A percentile compares a stretch with the other conserved stretches of the same genome.
Conservation (phyloP, 2,329 filamentous ascomycete genomes). For the Nigrograna mackinnonii region DNA sequence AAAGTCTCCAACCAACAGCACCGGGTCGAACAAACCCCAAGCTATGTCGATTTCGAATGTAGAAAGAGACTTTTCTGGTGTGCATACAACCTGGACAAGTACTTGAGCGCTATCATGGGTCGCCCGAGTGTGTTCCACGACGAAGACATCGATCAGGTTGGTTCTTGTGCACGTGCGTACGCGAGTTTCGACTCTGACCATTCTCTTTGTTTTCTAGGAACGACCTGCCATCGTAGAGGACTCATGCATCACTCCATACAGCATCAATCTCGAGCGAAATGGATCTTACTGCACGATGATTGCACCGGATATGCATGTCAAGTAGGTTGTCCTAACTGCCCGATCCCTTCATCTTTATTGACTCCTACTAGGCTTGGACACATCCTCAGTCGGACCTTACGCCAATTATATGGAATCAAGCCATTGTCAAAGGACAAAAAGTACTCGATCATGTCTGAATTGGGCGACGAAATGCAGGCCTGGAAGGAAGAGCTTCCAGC, state of each 20-base stretch:
- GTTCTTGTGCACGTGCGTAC: too few relatives aligned
- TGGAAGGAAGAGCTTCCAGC: background rate
- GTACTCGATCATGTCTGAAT: background rate
- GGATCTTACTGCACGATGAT: too few relatives aligned
- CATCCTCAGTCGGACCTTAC: background rate
- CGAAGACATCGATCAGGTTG: background rate
- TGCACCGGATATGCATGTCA: background rate
- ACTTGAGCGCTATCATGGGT: background rate
- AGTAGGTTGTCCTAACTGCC: too few relatives aligned
- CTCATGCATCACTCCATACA: too few relatives aligned
- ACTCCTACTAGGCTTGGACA: background rate
- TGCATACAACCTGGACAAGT: conserved; percentile 40
- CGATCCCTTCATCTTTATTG: too few relatives aligned
- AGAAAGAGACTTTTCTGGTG: conserved; percentile 44
- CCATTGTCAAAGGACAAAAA: background rate
- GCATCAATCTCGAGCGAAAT: too few relatives aligned
- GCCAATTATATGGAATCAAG: background rate
- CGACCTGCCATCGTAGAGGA: too few relatives aligned
- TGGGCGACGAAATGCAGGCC: background rate
- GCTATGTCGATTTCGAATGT: conserved; percentile 32
- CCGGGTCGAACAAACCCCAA: too few relatives aligned
- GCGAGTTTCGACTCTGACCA: too few relatives aligned
- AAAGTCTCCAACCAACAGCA: too few relatives aligned
- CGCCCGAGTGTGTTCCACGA: background rate
- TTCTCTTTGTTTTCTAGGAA: too few relatives aligned